Conservation (phyloP, 2,329 filamentous ascomycete genomes). For the Shiraia sp. region DNA sequence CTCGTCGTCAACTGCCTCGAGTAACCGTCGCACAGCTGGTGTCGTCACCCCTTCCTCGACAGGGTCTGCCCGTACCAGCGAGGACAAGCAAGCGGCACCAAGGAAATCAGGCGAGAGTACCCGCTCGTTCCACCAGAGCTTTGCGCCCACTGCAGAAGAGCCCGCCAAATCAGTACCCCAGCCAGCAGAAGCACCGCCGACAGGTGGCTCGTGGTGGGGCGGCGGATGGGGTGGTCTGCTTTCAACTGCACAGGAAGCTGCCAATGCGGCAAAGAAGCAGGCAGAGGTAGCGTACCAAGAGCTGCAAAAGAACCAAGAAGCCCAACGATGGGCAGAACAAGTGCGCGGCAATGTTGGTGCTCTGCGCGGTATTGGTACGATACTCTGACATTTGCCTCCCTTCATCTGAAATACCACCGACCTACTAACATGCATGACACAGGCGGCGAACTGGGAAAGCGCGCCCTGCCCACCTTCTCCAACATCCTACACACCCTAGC, state of each 20-base stretch:
- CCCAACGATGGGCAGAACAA: constrained; percentile 93
- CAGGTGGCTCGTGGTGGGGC: constrained; percentile 63
- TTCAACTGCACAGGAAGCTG: constrained; percentile 79
- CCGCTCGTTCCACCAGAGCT: constrained; percentile 70
- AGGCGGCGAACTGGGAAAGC: constrained; percentile 73
- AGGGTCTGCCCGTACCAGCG: constrained; percentile 51
- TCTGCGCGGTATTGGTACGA: constrained; percentile 72
- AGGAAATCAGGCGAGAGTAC: constrained; percentile 81
- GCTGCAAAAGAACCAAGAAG: constrained; percentile 94
- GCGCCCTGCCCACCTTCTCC: constrained; percentile 91
- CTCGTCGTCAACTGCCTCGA: constrained; percentile 50
- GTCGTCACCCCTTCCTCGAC: constrained; percentile 45
- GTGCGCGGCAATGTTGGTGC: constrained; percentile 85
- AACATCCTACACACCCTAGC: constrained; percentile 93
- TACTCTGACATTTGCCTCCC: background rate
- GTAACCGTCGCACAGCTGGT: constrained; percentile 39
- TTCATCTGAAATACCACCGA: background rate
- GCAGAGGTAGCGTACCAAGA: constrained; percentile 92
- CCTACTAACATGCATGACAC: constrained; percentile 21
- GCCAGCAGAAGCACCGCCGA: constrained; percentile 52
- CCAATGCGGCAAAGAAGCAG: constrained; percentile 83
- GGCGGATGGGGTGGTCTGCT: constrained; percentile 76
- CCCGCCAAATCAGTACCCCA: constrained; percentile 54
- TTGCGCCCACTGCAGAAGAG: constrained; percentile 63
- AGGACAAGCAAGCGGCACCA: constrained; percentile 61